These are phyloP conservation scores for Scleroderma citrinum DNA, from an alignment of 768 basidiomycete species.

Conservation along the genomic window DNA sequence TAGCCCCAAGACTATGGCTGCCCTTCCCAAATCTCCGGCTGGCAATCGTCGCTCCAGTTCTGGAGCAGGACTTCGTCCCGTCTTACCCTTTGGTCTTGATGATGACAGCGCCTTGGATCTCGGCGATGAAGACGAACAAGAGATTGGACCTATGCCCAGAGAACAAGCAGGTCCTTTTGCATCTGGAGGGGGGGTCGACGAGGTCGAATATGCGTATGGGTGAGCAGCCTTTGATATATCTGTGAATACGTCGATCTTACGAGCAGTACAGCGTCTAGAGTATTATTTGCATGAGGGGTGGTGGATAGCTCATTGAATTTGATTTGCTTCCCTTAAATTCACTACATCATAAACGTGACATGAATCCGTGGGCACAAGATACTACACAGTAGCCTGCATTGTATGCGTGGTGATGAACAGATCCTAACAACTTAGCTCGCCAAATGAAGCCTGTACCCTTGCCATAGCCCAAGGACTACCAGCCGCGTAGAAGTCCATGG, in stretches of 20 bases:
- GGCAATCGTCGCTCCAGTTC: conserved; percentile 78
- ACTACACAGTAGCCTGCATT: neutral
- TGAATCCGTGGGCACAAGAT: neutral
- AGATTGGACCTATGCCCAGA: conserved; percentile 70
- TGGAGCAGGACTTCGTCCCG: conserved; percentile 78
- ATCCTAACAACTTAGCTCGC: neutral
- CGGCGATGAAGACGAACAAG: conserved; percentile 69
- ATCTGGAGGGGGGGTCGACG: conserved; percentile 78
- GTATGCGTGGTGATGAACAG: neutral
- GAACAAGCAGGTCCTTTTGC: conserved; percentile 70
- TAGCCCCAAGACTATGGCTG: conserved; percentile 93
- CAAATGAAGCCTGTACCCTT: conserved; percentile 49
- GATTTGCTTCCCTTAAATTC: no score
- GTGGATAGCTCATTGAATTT: no score
- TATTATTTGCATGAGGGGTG: no score
- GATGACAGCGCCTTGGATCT: conserved; percentile 65
- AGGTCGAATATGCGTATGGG: conserved; percentile 88
- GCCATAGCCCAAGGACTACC: conserved; percentile 73
- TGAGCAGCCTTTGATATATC: conserved; percentile 30
- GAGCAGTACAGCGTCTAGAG: conserved; percentile 16
- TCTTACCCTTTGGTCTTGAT: conserved; percentile 71
- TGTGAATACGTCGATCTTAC: conserved; percentile 7
- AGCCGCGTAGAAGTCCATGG: conserved; percentile 95
- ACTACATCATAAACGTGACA: neutral
- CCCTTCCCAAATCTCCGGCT: conserved; percentile 86